Conservation (phyloP, 202 grass and related monocot genomes). For the Dendrocalamus latiflorus region DNA sequence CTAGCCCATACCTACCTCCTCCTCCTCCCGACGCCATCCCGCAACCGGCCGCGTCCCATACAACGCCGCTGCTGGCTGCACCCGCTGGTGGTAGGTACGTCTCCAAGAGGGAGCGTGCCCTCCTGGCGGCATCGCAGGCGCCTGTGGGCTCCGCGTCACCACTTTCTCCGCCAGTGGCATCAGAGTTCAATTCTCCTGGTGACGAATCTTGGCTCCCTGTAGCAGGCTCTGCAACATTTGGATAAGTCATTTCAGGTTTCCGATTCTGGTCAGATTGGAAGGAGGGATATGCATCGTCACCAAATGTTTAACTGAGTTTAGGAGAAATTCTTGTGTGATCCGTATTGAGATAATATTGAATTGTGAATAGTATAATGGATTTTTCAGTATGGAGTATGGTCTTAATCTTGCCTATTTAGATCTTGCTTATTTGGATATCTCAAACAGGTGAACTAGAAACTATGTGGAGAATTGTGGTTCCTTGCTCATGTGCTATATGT, state of each 20-base stretch:
- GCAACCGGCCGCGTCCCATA: background rate
- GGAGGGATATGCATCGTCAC: background rate
- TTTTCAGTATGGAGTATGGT: background rate
- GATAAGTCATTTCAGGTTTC: background rate
- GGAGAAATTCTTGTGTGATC: background rate
- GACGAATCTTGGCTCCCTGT: background rate
- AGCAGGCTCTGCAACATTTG: background rate
- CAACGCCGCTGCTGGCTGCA: background rate
- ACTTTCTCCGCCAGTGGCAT: background rate
- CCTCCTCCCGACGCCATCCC: background rate
- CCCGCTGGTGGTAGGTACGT: slow-evolving; percentile 46
- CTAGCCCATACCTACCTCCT: background rate
- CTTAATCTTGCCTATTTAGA: background rate
- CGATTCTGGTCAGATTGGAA: background rate
- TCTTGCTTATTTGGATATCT: background rate
- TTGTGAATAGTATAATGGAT: background rate
- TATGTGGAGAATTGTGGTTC: background rate
- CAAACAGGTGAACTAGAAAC: background rate
- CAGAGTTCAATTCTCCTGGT: background rate
- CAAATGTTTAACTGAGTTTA: background rate
- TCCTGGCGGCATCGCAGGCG: slow-evolving; percentile 18
- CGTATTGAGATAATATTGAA: background rate
- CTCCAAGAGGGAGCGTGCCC: slow-evolving; percentile 66
- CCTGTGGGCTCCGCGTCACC: background rate
- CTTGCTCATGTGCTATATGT: slow-evolving; percentile 6